Conservation (phyloP, 2,329 filamentous ascomycete species). For the Harringtonia aguacate region DNA sequence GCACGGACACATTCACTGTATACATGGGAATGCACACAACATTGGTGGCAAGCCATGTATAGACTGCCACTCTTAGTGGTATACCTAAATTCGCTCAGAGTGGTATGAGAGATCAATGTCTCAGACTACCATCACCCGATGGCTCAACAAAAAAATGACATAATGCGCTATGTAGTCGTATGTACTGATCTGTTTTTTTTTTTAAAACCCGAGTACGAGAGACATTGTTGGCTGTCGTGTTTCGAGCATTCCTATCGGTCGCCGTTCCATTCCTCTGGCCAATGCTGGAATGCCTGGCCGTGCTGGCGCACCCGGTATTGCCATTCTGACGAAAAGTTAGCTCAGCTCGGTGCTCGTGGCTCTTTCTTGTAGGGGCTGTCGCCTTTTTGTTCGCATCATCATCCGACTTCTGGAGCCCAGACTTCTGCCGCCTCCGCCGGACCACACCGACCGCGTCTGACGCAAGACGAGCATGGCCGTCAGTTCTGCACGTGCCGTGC, state of each 20-base stretch:
- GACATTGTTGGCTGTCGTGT: not conserved
- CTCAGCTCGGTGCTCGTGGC: not conserved
- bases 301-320: not conserved
- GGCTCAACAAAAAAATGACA: not conserved
- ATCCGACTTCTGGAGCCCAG: not conserved
- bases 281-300: not conserved
- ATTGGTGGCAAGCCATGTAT: too few species aligned
- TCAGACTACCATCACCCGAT: too few species aligned
- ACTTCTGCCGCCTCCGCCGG: not conserved
- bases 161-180: not conserved
- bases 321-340: not conserved
- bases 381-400: not conserved
- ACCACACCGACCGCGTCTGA: not conserved
- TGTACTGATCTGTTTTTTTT: not conserved
- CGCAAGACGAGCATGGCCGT: slow-evolving; percentile 7
- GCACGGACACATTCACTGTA: not conserved
- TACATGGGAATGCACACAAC: too few species aligned
- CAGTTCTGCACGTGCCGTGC: slow-evolving; percentile 2
- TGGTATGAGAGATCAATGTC: too few species aligned
- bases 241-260: not conserved
- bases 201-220: not conserved
- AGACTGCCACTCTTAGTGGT: too few species aligned
- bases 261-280: not conserved
- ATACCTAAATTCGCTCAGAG: too few species aligned
- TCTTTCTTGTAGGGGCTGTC: too few species aligned